Conservation (phyloP, 2,329 filamentous ascomycete species). For the Claviceps digitariae region DNA sequence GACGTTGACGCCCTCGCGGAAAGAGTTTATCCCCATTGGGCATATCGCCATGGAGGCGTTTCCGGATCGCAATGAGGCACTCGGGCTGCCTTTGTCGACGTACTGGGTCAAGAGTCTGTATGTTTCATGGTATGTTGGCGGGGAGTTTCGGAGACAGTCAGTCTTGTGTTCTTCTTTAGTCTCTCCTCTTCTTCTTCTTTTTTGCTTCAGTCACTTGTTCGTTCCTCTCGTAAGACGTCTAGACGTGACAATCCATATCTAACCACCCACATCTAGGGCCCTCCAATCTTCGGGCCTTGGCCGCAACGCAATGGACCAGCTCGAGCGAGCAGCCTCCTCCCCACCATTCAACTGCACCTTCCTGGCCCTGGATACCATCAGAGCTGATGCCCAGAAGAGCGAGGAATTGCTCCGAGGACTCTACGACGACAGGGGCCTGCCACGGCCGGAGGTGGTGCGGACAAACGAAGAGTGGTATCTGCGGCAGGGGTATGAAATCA, state of each 20-base stretch:
- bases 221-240: too few relatives aligned
- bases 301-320: constrained; percentile 20
- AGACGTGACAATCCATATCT: too few relatives aligned
- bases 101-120: constrained; percentile 28
- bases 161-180: background rate
- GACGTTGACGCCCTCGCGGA: background rate
- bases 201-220: background rate
- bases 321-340: constrained; percentile 18
- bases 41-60: constrained; percentile 25
- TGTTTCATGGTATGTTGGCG: constrained; percentile 21
- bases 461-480: constrained; percentile 19
- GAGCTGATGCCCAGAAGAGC: constrained; percentile 16
- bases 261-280: constrained; percentile 8
- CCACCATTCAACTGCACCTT: constrained; percentile 20
- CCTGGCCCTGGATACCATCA: constrained; percentile 23
- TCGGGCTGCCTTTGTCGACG: constrained; percentile 19
- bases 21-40: constrained; percentile 22
- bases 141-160: too few relatives aligned
- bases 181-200: background rate
- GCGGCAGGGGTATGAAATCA: constrained; percentile 14
- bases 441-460: constrained; percentile 13
- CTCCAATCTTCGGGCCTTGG: constrained; percentile 24
- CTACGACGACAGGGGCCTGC: constrained; percentile 15
- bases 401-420: constrained; percentile 11
- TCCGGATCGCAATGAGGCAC: constrained; percentile 15